Evolutionary conservation across 1,284 basidiomycete genomes (phyloP).

Genomic region (Pseudozyma flocculosa): DNA sequence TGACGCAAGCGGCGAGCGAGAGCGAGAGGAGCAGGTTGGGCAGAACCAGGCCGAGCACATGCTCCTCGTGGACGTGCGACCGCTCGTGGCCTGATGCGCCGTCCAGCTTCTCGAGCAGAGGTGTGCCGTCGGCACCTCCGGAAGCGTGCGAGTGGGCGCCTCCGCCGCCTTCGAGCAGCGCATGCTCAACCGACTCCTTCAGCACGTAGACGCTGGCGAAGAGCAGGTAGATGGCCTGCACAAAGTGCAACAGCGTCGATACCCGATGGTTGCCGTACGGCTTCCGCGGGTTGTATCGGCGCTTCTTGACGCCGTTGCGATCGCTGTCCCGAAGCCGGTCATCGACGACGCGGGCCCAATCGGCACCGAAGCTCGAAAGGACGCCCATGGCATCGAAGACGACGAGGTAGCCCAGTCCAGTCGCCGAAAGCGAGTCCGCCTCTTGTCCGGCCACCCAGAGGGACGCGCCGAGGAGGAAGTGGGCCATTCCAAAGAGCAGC

Average conservation of each 20-base stretch:
- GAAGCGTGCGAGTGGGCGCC: not conserved
- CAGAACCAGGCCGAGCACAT: slow-evolving; percentile 31
- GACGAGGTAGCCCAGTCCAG: slow-evolving; percentile 90
- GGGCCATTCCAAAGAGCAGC: slow-evolving; percentile 59
- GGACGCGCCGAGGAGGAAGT: slow-evolving; percentile 63
- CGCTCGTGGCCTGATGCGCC: slow-evolving; percentile 29
- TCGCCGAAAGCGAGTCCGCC: slow-evolving; percentile 79
- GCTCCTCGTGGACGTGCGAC: slow-evolving; percentile 38
- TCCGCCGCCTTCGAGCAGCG: slow-evolving; percentile 42
- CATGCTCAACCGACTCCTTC: slow-evolving; percentile 74
- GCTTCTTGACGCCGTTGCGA: slow-evolving; percentile 4
- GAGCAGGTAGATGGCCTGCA: slow-evolving; percentile 83
- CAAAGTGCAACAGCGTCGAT: slow-evolving; percentile 77
- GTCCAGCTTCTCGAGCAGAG: not conserved
- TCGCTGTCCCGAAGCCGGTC: slow-evolving; percentile 15
- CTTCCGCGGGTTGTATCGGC: slow-evolving; percentile 5
- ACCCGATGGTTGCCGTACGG: slow-evolving; percentile 69
- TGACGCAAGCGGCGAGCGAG: slow-evolving; percentile 32
- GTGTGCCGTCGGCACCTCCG: not conserved
- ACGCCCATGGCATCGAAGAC: slow-evolving; percentile 76
- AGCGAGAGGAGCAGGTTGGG: slow-evolving; percentile 36
- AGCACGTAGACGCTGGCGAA: slow-evolving; percentile 89
- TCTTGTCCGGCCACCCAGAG: slow-evolving; percentile 92
- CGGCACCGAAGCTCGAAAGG: slow-evolving; percentile 27
- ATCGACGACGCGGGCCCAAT: slow-evolving; percentile 30